Evolutionary conservation across 306 rosid species (phyloP).

Genomic region (Vicia faba): DNA sequence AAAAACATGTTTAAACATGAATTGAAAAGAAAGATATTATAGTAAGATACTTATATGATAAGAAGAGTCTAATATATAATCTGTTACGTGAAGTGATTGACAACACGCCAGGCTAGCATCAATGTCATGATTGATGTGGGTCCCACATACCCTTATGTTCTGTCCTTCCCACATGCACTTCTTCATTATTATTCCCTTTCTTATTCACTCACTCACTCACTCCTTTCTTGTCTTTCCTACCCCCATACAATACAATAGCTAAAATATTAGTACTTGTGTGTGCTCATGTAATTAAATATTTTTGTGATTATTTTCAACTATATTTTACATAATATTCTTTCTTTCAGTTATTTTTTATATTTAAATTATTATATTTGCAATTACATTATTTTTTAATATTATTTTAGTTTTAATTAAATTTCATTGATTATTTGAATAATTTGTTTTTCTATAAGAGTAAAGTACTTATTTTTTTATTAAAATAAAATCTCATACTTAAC

Average conservation of each 20-base stretch:
- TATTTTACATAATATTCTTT: too few species aligned
- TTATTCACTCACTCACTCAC: slow-evolving; percentile 44
- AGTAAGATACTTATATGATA: background rate
- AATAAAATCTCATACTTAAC: slow-evolving; percentile 4
- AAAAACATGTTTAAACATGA: too few species aligned
- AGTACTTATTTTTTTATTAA: background rate
- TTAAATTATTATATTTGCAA: too few species aligned
- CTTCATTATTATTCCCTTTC: slow-evolving; percentile 48
- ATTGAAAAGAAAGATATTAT: background rate
- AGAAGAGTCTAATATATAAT: slow-evolving; percentile 8
- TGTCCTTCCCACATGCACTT: slow-evolving; percentile 74
- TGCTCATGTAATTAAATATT: too few species aligned
- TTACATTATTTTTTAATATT: too few species aligned
- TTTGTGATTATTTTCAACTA: too few species aligned
- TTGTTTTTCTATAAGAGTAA: background rate
- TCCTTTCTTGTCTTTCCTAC: background rate
- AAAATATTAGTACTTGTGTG: too few species aligned
- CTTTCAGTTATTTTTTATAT: too few species aligned
- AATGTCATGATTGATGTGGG: slow-evolving; percentile 58
- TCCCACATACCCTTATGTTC: slow-evolving; percentile 47
- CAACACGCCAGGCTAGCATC: slow-evolving; percentile 79
- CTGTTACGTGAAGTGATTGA: slow-evolving; percentile 31
- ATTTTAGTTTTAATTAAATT: too few species aligned
- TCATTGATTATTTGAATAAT: too few species aligned
- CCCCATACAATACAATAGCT: background rate